Evolutionary conservation across 306 rosid genomes (phyloP).

Genomic region (Cucumis melo): DNA sequence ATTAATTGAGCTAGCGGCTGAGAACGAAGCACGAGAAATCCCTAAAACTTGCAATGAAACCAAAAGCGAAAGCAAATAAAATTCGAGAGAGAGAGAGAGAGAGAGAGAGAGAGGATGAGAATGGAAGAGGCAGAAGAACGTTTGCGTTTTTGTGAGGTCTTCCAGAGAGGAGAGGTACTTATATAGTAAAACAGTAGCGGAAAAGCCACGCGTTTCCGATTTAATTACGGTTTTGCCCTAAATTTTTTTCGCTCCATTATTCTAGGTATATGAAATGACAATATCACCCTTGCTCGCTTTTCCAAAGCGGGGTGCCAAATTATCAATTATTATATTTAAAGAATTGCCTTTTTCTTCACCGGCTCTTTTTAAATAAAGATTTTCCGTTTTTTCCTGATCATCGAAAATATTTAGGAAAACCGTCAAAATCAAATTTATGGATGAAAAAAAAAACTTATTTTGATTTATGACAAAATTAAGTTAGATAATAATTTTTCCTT

Average conservation of each 20-base stretch:
- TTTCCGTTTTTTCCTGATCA: too few relatives aligned
- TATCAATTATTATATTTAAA: background rate
- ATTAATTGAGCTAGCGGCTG: background rate
- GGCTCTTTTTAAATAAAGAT: too few relatives aligned
- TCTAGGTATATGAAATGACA: background rate
- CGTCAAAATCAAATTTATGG: too few relatives aligned
- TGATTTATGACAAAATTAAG: too few relatives aligned
- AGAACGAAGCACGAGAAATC: background rate
- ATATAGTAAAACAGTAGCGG: background rate
- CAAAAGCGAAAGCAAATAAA: background rate
- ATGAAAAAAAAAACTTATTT: too few relatives aligned
- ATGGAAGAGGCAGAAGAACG: background rate
- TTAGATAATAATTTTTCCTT: too few relatives aligned
- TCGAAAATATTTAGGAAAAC: too few relatives aligned
- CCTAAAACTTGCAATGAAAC: background rate
- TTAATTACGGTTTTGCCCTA: background rate
- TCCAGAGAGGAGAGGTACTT: background rate
- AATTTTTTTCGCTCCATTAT: background rate
- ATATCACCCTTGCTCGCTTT: background rate
- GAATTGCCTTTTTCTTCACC: too few relatives aligned
- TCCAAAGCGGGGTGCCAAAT: background rate
- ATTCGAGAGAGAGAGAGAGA: background rate
- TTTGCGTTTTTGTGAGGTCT: background rate
- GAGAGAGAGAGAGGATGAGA: background rate
- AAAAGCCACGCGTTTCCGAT: background rate